Evolutionary conservation across 2,329 filamentous ascomycete species (phyloP), one percentile per base, ranked within the genome.

Genomic region (Clonostachys byssicola): DNA sequence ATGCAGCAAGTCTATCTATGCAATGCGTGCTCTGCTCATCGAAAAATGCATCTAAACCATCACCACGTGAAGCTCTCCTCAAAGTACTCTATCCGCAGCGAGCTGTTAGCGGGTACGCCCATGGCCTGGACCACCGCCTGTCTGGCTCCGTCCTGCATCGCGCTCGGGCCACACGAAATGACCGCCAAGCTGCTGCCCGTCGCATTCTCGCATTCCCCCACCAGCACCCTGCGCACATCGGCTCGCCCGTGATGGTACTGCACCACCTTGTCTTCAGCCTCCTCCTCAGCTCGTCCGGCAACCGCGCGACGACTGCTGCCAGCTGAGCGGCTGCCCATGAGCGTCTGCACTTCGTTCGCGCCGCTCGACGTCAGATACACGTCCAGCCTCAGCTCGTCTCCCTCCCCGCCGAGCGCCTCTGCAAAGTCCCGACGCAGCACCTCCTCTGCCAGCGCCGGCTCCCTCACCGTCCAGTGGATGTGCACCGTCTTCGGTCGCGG

Each of bases 41-140:
- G 23, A 10, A 30, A 30, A 39, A 39, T n/a, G 17, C 36, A 39
- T 12, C 14, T 12, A 39, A 18, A 39, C 2, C 36, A 41, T 59
- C 44, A 73, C 70, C 70, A 73, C 20, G 65, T 65, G 35, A 73
- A 73, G 5, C 62, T 67, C 53, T 73, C 70, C 30, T 73, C 66
- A 47, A 71, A 72, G 36, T 72, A 73, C 12, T 72, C 66, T 46
- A 71, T 51, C 18, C 51, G 14, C 36, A 39, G 14, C 23, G 23
- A 30, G 23, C 23, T 45, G 8, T 51, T 54, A 9, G 52, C 53
- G 0, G 60, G 59, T 6, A 51, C 50, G 2, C 50, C 52, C 16
- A 73, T 49, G 13, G 60, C 52, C 3, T 58, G 54, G 0, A 65
- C 60, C 0, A 70, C 67, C 0, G 68, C 64, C 42, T 51, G 52